These are phyloP conservation scores for Diplodia mutila DNA, from an alignment of 2,329 filamentous ascomycete genomes.

Conservation along the genomic window DNA sequence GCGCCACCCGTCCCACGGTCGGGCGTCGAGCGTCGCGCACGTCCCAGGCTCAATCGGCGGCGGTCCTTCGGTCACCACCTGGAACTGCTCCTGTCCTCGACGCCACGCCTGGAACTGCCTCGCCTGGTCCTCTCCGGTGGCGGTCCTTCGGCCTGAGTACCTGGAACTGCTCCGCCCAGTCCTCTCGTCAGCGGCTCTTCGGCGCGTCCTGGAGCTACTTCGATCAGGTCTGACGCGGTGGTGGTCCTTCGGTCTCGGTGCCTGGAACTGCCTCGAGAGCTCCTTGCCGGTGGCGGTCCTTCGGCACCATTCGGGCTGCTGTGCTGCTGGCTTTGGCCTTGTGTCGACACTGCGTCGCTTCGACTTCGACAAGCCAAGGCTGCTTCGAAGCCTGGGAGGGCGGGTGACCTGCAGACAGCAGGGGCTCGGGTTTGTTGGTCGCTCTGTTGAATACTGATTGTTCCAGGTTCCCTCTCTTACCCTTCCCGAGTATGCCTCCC, in stretches of 20 bases:
- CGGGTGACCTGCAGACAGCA: constrained; percentile 1
- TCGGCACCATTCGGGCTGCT: background rate
- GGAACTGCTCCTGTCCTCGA: background rate
- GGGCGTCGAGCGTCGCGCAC: background rate
- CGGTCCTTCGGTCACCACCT: background rate
- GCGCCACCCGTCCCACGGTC: background rate
- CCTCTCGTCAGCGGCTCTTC: background rate
- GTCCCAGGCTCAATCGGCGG: background rate
- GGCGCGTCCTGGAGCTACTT: constrained; percentile 8
- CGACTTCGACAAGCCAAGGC: background rate
- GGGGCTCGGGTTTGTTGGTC: constrained; percentile 9
- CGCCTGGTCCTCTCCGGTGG: background rate
- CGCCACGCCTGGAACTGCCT: constrained; percentile 7
- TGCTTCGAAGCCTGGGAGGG: constrained; percentile 24
- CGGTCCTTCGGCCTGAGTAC: constrained; percentile 6
- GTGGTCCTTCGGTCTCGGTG: background rate
- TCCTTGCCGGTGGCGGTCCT: constrained; percentile 5
- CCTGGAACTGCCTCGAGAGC: background rate
- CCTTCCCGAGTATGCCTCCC: background rate
- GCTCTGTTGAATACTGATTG: background rate
- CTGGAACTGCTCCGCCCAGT: constrained; percentile 5
- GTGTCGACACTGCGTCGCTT: no score
- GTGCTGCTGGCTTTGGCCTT: background rate
- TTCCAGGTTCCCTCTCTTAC: no score
- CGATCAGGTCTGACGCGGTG: background rate